Conservation (phyloP, 352 stramenopile species). For the Phytophthora sansomeana region DNA sequence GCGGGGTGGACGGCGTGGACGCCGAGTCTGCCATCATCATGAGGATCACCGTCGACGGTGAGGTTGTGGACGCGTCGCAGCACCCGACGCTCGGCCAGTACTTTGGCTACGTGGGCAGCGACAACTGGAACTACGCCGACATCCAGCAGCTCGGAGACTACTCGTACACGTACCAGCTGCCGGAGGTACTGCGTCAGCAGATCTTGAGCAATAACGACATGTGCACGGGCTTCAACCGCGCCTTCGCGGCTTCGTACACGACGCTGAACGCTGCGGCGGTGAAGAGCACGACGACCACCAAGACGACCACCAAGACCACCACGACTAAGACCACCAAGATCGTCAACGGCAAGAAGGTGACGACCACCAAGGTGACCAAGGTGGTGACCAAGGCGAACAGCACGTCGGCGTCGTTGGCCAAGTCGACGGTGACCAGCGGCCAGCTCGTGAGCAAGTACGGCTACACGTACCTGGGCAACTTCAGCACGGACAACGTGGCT, state of each 20-base stretch:
- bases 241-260: constrained; percentile 51
- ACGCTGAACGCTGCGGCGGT: constrained; percentile 44
- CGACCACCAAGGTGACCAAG: constrained; percentile 60
- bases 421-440: constrained; percentile 36
- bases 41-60: constrained; percentile 48
- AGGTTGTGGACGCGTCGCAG: constrained; percentile 58
- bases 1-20: constrained; percentile 50
- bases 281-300: constrained; percentile 53
- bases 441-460: constrained; percentile 47
- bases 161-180: constrained; percentile 78
- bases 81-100: constrained; percentile 73
- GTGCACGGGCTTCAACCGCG: constrained; percentile 63
- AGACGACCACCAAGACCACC: constrained; percentile 53
- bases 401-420: constrained; percentile 37
- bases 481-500: constrained; percentile 38
- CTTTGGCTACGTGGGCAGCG: constrained; percentile 61
- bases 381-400: constrained; percentile 44
- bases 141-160: constrained; percentile 71
- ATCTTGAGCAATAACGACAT: constrained; percentile 72
- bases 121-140: constrained; percentile 71
- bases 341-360: constrained; percentile 62
- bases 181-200: constrained; percentile 64
- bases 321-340: constrained; percentile 56
- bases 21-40: constrained; percentile 48
- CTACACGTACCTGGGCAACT: constrained; percentile 63